A percentile compares a stretch with the other conserved stretches of the same genome.
These are phyloP conservation scores for Conticribra guillardii DNA, from an alignment of 108 stramenopile species.

Conservation along the genomic window DNA sequence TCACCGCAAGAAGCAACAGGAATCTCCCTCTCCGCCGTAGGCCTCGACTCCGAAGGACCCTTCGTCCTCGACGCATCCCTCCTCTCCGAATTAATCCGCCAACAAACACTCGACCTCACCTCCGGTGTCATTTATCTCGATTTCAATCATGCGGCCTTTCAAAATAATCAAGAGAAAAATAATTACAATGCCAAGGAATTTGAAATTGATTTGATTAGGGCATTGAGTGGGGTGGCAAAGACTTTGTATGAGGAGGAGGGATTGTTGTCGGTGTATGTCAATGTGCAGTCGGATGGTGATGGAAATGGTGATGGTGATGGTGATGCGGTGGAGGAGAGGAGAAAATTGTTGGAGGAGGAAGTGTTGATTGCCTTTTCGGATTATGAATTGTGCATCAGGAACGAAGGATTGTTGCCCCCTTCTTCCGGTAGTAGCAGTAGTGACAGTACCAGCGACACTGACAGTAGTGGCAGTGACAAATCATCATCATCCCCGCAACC, in stretches of 20 bases:
- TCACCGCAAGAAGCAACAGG: conserved; percentile 19
- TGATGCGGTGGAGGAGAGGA: conserved; percentile 37
- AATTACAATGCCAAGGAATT: conserved; percentile 30
- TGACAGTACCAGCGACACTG: background rate
- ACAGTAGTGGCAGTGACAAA: conserved; percentile 9
- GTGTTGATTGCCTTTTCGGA: conserved; percentile 75
- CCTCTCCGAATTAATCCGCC: conserved; percentile 30
- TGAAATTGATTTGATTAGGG: conserved; percentile 43
- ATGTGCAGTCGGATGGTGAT: conserved; percentile 61
- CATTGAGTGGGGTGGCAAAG: conserved; percentile 46
- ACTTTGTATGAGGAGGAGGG: conserved; percentile 61
- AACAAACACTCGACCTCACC: conserved; percentile 28
- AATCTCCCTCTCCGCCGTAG: conserved; percentile 44
- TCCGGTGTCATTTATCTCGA: conserved; percentile 72
- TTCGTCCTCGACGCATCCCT: conserved; percentile 40
- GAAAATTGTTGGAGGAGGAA: conserved; percentile 57
- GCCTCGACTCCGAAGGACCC: conserved; percentile 49
- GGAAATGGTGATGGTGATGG: conserved; percentile 31
- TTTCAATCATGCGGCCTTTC: conserved; percentile 51
- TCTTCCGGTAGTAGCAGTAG: no score
- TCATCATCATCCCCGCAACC: conserved; percentile 11
- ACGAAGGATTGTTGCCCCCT: conserved; percentile 60
- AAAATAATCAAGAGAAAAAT: background rate
- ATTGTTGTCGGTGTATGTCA: conserved; percentile 73
- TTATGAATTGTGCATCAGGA: conserved; percentile 84